Conservation (phyloP, 1,139 yeast species). For the Eremothecium sinecaudum region DNA sequence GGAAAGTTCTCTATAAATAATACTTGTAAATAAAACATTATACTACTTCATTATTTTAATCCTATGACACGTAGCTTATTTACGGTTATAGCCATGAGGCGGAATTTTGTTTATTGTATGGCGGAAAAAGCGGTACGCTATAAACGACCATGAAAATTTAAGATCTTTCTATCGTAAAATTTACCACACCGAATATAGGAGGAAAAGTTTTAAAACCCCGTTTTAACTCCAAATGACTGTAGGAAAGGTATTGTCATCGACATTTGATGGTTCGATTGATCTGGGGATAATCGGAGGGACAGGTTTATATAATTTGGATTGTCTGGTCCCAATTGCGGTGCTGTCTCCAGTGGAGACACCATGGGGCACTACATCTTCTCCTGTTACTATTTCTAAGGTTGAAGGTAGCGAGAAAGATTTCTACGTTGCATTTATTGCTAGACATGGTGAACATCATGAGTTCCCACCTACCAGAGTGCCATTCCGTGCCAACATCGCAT, state of each 20-base stretch:
- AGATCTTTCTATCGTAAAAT: no score
- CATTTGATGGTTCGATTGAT: constrained; percentile 49
- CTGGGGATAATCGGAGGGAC: constrained; percentile 96
- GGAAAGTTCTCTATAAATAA: no score
- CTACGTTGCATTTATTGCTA: constrained; percentile 86
- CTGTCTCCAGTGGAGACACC: constrained; percentile 77
- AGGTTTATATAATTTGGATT: constrained; percentile 83
- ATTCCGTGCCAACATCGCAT: constrained; percentile 88
- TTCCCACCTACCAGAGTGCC: constrained; percentile 89
- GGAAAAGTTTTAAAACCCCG: no score
- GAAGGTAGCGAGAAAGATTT: constrained; percentile 42
- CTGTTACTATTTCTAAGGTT: constrained; percentile 70
- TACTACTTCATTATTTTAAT: no score
- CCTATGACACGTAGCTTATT: no score
- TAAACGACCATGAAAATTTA: no score
- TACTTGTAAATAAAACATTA: no score
- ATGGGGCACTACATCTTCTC: constrained; percentile 95
- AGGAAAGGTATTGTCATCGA: constrained; percentile 6
- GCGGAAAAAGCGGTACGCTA: no score
- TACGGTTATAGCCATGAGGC: no score
- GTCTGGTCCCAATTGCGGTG: constrained; percentile 76
- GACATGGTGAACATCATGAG: constrained; percentile 90
- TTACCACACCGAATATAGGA: no score
- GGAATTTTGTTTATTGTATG: no score
- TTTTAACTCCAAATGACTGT: no score